Evolutionary conservation across 2,329 filamentous ascomycete species (phyloP).

Genomic region (Neophaeococcomyces mojaviensis): DNA sequence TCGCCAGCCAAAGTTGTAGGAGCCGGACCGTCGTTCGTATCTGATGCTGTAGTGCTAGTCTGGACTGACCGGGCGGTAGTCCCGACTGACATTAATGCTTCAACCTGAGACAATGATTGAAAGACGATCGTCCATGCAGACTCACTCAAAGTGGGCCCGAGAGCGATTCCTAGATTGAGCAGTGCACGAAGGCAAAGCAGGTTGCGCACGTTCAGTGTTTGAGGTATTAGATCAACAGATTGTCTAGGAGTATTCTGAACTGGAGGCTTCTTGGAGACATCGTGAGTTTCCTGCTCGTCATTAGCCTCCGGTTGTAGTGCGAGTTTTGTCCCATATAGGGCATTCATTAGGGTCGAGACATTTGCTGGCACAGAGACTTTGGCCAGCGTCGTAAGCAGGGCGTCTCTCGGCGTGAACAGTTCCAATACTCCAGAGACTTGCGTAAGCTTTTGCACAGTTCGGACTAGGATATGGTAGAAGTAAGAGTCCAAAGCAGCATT

Average conservation of each 20-base stretch:
- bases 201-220: constrained; percentile 75
- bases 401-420: constrained; percentile 79
- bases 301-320: background rate
- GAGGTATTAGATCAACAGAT: constrained; percentile 14
- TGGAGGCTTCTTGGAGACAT: constrained; percentile 4
- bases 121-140: constrained; percentile 82
- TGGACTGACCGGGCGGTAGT: constrained; percentile 19
- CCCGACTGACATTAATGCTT: constrained; percentile 64
- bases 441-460: constrained; percentile 89
- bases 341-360: constrained; percentile 22
- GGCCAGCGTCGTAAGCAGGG: constrained; percentile 85
- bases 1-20: constrained; percentile 66
- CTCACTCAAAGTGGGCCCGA: constrained; percentile 75
- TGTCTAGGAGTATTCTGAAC: constrained; percentile 5
- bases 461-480: constrained; percentile 84
- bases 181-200: constrained; percentile 82
- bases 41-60: background rate
- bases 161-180: constrained; percentile 88
- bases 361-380: constrained; percentile 90
- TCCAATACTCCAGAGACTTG: constrained; percentile 87
- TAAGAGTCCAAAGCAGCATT: constrained; percentile 87
- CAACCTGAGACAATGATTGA: constrained; percentile 86
- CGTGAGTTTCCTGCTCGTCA: background rate
- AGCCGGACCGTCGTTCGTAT: constrained; percentile 23
- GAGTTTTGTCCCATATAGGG: constrained; percentile 1